Conservation (phyloP, 176 grass and related monocot genomes). For the Chloris gayana region DNA sequence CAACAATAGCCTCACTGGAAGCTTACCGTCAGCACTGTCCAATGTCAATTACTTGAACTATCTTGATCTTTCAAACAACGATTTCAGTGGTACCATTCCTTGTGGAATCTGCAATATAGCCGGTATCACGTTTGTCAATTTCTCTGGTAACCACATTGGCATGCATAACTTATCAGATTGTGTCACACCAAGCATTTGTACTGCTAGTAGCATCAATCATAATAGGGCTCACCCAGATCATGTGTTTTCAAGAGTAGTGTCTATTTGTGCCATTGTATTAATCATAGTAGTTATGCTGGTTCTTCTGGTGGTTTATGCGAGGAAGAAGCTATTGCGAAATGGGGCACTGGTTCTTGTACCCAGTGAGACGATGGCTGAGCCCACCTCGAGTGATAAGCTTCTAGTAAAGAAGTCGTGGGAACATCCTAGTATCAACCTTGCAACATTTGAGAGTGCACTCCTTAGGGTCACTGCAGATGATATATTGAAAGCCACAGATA, state of each 20-base stretch:
- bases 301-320: constrained; percentile 51
- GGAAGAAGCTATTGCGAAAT: constrained; percentile 44
- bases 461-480: constrained; percentile 63
- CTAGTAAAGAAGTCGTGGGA: constrained; percentile 56
- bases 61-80: constrained; percentile 82
- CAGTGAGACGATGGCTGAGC: constrained; percentile 40
- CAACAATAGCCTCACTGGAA: constrained; percentile 65
- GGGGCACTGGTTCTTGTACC: constrained; percentile 37
- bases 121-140: constrained; percentile 59
- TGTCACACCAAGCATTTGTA: constrained; percentile 40
- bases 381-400: constrained; percentile 56
- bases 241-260: constrained; percentile 25
- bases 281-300: constrained; percentile 34
- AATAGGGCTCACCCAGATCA: constrained; percentile 29
- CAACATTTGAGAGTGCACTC: constrained; percentile 68
- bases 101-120: constrained; percentile 66
- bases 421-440: constrained; percentile 78
- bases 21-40: constrained; percentile 60
- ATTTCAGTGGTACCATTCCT: constrained; percentile 63
- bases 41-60: constrained; percentile 60
- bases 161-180: constrained; percentile 52
- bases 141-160: constrained; percentile 63
- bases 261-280: constrained; percentile 36
- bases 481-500: constrained; percentile 71
- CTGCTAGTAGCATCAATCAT: constrained; percentile 27